These are phyloP conservation scores for Paramecium pentaurelia DNA, from an alignment of 73 alveolate species.

Conservation along the genomic window DNA sequence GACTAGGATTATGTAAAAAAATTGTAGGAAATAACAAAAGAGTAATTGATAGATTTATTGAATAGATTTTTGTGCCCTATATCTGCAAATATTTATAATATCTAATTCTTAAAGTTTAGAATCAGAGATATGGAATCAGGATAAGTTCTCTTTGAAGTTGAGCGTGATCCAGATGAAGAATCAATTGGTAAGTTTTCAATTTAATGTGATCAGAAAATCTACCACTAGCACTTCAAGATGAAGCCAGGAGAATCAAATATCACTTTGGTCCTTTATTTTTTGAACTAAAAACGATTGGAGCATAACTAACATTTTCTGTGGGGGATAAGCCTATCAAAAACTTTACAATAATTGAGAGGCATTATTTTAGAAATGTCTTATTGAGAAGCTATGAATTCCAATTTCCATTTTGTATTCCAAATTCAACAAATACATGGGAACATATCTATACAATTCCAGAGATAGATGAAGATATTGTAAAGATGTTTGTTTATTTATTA, in stretches of 20 bases:
- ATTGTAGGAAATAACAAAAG: neutral
- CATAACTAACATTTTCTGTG: constrained; percentile 75
- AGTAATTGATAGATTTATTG: neutral
- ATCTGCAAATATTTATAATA: constrained; percentile 72
- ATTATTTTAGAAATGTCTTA: constrained; percentile 84
- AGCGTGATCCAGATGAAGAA: constrained; percentile 65
- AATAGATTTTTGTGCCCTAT: constrained; percentile 72
- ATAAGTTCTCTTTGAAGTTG: constrained; percentile 73
- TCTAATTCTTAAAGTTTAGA: constrained; percentile 68
- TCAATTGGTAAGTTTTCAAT: constrained; percentile 54
- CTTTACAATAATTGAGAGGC: constrained; percentile 91
- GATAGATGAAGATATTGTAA: neutral
- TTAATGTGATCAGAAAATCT: constrained; percentile 70
- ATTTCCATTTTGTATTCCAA: constrained; percentile 94
- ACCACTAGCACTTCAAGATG: constrained; percentile 74
- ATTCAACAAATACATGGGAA: constrained; percentile 95
- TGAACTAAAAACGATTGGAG: constrained; percentile 75
- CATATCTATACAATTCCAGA: constrained; percentile 84
- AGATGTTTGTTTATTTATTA: neutral
- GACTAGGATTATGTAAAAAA: neutral
- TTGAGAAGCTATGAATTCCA: constrained; percentile 83
- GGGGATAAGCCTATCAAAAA: constrained; percentile 82
- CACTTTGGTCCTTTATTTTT: constrained; percentile 90
- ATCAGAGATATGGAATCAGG: constrained; percentile 77
- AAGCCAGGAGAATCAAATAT: constrained; percentile 80